These are phyloP conservation scores for Termitomyces sp. DNA, from an alignment of 768 basidiomycete genomes.

Conservation along the genomic window DNA sequence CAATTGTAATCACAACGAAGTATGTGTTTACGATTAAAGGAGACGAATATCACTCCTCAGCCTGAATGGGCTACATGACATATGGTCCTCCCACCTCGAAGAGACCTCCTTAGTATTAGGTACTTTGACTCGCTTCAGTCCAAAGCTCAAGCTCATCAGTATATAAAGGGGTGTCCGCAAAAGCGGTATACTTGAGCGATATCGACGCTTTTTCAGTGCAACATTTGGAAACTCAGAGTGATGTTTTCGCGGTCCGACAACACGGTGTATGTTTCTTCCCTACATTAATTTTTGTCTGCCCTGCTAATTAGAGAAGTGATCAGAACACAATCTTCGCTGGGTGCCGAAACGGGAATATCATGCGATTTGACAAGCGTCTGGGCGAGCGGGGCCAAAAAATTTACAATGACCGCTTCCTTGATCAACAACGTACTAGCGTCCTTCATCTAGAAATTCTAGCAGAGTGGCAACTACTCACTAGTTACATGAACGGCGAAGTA, in stretches of 20 bases:
- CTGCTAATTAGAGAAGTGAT: neutral
- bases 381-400: slow-evolving; percentile 32
- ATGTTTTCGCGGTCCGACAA: slow-evolving; percentile 58
- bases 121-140: slow-evolving; percentile 15
- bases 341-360: slow-evolving; percentile 52
- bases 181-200: slow-evolving; percentile 47
- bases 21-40: slow-evolving; percentile 10
- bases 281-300: neutral
- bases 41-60: slow-evolving; percentile 32
- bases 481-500: slow-evolving; percentile 58
- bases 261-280: slow-evolving; percentile 31
- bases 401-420: slow-evolving; percentile 29
- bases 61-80: slow-evolving; percentile 40
- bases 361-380: slow-evolving; percentile 52
- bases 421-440: slow-evolving; percentile 36
- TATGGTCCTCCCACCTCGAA: slow-evolving; percentile 50
- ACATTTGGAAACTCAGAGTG: slow-evolving; percentile 48
- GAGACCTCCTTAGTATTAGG: slow-evolving; percentile 48
- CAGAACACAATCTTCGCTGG: slow-evolving; percentile 52
- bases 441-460: slow-evolving; percentile 44
- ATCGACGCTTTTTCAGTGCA: slow-evolving; percentile 33
- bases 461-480: slow-evolving; percentile 48
- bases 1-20: neutral
- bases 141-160: neutral
- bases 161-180: slow-evolving; percentile 44